phyloP scores from a whole-genome alignment of 192 early-diverging fungal species.

The Coemansia sp. region DNA sequence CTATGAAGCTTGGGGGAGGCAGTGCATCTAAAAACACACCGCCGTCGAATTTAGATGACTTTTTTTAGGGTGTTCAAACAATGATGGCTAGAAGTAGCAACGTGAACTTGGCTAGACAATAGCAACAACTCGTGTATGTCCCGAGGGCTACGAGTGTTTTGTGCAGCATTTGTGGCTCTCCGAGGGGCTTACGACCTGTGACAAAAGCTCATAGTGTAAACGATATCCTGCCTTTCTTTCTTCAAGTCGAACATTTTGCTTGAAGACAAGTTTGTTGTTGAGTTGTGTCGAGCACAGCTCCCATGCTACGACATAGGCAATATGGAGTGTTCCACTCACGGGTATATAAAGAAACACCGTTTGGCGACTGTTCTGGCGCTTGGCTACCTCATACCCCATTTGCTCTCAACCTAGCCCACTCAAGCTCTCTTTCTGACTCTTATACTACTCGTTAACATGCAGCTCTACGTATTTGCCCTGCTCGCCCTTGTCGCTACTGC shows the following conservation, averaged over 20 bases:
- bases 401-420: background rate
- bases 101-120: background rate
- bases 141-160: background rate
- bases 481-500: constrained; percentile 10
- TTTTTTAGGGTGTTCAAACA: constrained; percentile 8
- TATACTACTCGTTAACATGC: constrained; percentile 8
- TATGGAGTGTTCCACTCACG: background rate
- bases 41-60: constrained; percentile 15
- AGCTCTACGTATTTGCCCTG: constrained; percentile 7
- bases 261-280: background rate
- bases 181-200: background rate
- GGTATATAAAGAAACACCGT: background rate
- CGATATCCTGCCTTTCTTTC: background rate
- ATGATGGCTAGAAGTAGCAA: background rate
- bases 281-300: no score
- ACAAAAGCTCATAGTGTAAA: background rate
- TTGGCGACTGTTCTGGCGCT: background rate
- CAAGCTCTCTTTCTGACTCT: background rate
- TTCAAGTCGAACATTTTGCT: background rate
- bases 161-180: background rate
- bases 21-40: constrained; percentile 27
- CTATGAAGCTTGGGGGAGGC: constrained; percentile 42
- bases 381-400: background rate
- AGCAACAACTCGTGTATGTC: background rate
- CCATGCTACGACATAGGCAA: background rate